Evolutionary conservation across 2,329 filamentous ascomycete species (phyloP), one percentile per base, ranked within the genome.

Genomic region (Diaporthe citrichinensis): DNA sequence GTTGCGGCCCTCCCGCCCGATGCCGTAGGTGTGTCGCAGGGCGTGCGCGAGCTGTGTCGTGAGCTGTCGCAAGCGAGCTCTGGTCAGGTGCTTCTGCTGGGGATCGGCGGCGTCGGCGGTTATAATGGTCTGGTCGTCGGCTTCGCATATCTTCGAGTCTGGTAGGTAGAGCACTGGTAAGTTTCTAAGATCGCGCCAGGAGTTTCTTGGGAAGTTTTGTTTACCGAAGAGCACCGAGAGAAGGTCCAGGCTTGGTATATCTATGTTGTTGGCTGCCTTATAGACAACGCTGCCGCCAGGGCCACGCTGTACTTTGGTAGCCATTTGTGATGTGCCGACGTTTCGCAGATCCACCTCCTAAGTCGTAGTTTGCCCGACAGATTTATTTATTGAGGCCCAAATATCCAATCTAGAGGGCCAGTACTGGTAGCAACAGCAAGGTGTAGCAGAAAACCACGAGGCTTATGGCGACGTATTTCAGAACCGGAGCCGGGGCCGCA

Each of bases 81-180:
- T 92, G 62, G 88, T 92, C 74, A 93, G 82, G 72, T 81, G 79
- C 71, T 88, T 86, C n/a, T 83, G 83, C 36, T 57, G 6, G 0
- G 91, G 89, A 68, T 92, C 84, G 8, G 86, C 85, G 0, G 92
- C 91, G 78, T 92, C 90, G 58, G 87, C 85, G 80, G 92, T 90
- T 5, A 93, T 82, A 3, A 88, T 79, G 0, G 88, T 89, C 71
- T 90, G 85, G 61, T 90, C 87, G 31, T 86, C 79, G 17, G 83
- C 80, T 1, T 76, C 77, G 55, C 80, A 81, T 5, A 80, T 76
- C 39, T 83, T 76, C 23, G 81, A 85, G 23, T 88, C 86, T 73
- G 59, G 49, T 55, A 9, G 25, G 25, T 34, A 12, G 8, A 23
- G n/a, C 15, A 31, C 17, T 14, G 86, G 67, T 73, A 7, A 61